Conservation (phyloP, 768 basidiomycete genomes). For the Suillus alpinus region DNA sequence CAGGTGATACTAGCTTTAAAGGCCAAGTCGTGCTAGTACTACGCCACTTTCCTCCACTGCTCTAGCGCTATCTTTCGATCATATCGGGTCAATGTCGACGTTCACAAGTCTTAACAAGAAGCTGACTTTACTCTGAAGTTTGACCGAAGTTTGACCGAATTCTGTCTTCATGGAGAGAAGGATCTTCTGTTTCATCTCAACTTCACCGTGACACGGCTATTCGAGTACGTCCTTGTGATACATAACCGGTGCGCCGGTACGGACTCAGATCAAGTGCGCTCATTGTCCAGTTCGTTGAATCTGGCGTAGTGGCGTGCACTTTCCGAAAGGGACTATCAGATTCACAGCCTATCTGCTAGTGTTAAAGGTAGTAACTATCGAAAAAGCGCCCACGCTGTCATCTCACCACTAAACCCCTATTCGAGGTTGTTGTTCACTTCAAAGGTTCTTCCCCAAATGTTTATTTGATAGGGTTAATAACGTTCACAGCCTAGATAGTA, state of each 20-base stretch:
- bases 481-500: too few species aligned
- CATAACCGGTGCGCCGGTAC: neutral
- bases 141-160: neutral
- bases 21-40: neutral
- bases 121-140: neutral
- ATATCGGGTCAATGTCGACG: neutral
- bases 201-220: too few species aligned
- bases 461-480: too few species aligned
- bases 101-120: neutral
- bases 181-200: neutral
- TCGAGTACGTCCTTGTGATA: neutral
- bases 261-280: neutral
- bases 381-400: neutral
- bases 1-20: too few species aligned
- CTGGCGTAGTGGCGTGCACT: neutral
- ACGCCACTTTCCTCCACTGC: neutral
- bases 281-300: neutral
- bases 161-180: neutral
- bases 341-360: too few species aligned
- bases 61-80: neutral
- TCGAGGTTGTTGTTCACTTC: too few species aligned
- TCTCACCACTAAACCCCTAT: neutral
- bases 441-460: too few species aligned
- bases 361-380: neutral
- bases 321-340: neutral